phyloP scores from a whole-genome alignment of 2,329 filamentous ascomycete species.

The Penicillium palitans region DNA sequence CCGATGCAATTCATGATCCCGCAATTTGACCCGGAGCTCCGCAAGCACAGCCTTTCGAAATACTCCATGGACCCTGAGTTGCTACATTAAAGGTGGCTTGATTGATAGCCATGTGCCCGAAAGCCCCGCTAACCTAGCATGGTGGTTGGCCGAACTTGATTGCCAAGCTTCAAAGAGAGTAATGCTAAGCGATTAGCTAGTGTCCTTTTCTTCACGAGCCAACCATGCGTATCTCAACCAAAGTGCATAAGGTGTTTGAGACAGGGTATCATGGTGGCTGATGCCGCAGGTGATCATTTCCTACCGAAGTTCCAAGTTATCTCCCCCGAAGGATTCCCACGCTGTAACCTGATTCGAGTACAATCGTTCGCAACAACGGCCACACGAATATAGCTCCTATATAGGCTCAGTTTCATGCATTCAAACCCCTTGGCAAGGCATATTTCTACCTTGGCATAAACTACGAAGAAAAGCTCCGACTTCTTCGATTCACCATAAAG shows the following conservation, averaged over 20 bases:
- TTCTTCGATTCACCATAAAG: neutral
- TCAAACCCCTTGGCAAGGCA: neutral
- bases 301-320: neutral
- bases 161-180: slow-evolving; percentile 11
- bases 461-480: neutral
- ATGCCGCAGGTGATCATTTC: neutral
- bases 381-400: neutral
- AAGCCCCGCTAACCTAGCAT: neutral
- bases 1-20: neutral
- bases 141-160: neutral
- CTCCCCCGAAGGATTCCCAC: neutral
- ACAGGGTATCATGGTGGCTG: neutral
- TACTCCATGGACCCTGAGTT: neutral
- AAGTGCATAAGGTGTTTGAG: neutral
- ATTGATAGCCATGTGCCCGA: neutral
- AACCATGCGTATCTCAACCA: neutral
- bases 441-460: neutral
- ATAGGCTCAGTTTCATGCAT: neutral
- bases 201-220: neutral
- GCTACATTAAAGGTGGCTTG: neutral
- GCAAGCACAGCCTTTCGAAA: neutral
- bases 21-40: too few species aligned
- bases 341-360: neutral
- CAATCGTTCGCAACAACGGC: neutral
- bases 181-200: slow-evolving; percentile 9